Conservation (phyloP, 1,284 basidiomycete genomes). For the Leccinum fallax region DNA sequence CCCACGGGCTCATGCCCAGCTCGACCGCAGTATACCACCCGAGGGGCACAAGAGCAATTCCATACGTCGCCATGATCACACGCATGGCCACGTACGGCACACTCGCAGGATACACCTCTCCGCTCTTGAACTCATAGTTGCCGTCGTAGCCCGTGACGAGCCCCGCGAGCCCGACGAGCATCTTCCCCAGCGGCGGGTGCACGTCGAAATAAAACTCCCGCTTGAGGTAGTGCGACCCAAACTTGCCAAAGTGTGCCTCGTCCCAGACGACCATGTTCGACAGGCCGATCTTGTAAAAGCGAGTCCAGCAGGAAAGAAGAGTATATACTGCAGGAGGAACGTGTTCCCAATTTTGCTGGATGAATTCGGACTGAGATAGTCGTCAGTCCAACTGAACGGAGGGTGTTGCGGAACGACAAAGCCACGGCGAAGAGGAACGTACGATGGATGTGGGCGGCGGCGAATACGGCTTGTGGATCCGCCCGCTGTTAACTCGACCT, state of each 20-base stretch:
- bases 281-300: conserved; percentile 93
- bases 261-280: conserved; percentile 94
- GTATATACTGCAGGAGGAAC: conserved; percentile 88
- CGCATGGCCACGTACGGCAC: conserved; percentile 96
- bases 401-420: conserved; percentile 5
- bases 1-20: conserved; percentile 88
- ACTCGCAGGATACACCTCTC: conserved; percentile 78
- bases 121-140: conserved; percentile 93
- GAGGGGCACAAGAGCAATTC: conserved; percentile 93
- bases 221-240: conserved; percentile 95
- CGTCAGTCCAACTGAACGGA: neutral
- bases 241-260: conserved; percentile 98
- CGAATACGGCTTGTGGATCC: conserved; percentile 55
- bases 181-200: conserved; percentile 98
- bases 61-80: conserved; percentile 91
- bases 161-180: conserved; percentile 95
- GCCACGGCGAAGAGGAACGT: conserved; percentile 31
- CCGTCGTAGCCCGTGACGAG: conserved; percentile 92
- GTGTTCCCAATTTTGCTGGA: conserved; percentile 82
- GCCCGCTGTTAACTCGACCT: conserved; percentile 58
- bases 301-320: conserved; percentile 90
- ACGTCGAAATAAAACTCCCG: conserved; percentile 97
- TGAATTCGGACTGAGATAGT: conserved; percentile 64
- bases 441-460: conserved; percentile 76
- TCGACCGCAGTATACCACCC: conserved; percentile 98